These are phyloP conservation scores for Thalia dealbata DNA, from an alignment of 176 grass and related monocot species.

Conservation along the genomic window DNA sequence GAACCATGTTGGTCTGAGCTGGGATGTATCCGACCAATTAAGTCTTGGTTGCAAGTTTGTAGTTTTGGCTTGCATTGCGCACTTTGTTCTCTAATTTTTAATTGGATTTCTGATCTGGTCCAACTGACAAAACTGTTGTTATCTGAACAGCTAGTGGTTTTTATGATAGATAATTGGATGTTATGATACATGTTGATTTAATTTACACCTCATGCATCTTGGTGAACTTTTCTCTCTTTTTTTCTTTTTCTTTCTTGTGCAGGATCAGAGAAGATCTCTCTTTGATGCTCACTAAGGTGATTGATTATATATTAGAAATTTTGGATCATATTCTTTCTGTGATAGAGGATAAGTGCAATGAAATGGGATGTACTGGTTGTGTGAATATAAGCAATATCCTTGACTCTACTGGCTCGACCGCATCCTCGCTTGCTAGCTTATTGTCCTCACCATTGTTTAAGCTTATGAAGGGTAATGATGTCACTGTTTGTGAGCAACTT, in stretches of 20 bases:
- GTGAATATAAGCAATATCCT: slow-evolving; percentile 34
- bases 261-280: slow-evolving; percentile 59
- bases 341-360: slow-evolving; percentile 47
- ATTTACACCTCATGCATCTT: not conserved
- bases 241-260: slow-evolving; percentile 19
- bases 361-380: slow-evolving; percentile 41
- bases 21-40: not conserved
- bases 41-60: not conserved
- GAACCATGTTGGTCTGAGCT: too few species aligned
- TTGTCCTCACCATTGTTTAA: slow-evolving; percentile 57
- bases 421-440: slow-evolving; percentile 52
- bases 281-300: slow-evolving; percentile 30
- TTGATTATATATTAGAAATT: slow-evolving; percentile 39
- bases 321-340: slow-evolving; percentile 48
- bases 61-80: too few species aligned
- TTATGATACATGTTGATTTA: not conserved
- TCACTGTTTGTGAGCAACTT: slow-evolving; percentile 31
- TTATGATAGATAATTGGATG: not conserved
- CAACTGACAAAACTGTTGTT: too few species aligned
- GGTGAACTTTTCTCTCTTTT: slow-evolving; percentile 4
- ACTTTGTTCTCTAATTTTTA: too few species aligned
- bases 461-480: slow-evolving; percentile 27
- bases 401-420: slow-evolving; percentile 39
- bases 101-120: too few species aligned
- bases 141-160: not conserved